Conservation (phyloP, 2,329 filamentous ascomycete species). For the Nigrospora osmanthi region DNA sequence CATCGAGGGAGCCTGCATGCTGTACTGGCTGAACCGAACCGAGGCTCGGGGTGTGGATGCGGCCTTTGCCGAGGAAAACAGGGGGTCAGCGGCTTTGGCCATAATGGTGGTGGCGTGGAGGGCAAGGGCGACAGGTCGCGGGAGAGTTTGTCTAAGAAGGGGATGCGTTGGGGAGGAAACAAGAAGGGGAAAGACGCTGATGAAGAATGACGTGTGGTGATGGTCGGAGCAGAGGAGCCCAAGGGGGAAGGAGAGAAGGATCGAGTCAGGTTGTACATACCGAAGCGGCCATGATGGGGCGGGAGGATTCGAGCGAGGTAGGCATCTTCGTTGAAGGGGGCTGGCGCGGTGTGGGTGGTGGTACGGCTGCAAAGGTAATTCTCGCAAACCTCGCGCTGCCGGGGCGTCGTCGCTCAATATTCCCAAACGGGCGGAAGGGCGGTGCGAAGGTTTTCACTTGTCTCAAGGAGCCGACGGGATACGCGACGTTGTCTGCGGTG, state of each 20-base stretch:
- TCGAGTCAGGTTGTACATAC: conserved; percentile 32
- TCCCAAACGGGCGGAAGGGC: too few relatives aligned
- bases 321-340: conserved; percentile 33
- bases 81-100: background rate
- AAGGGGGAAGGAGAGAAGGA: conserved; percentile 8
- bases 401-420: too few relatives aligned
- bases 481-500: too few relatives aligned
- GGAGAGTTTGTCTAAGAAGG: too few relatives aligned
- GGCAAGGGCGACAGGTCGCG: too few relatives aligned
- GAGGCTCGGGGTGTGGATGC: conserved; percentile 40
- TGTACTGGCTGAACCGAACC: conserved; percentile 52
- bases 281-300: conserved; percentile 56
- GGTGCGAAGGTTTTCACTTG: too few relatives aligned
- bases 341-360: background rate
- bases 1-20: conserved; percentile 48
- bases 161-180: too few relatives aligned
- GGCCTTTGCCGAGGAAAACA: conserved; percentile 4
- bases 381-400: too few relatives aligned
- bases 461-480: too few relatives aligned
- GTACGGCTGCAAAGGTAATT: background rate
- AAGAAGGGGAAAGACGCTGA: too few relatives aligned
- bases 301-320: conserved; percentile 50
- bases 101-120: background rate
- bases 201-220: too few relatives aligned
- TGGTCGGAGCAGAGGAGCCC: conserved; percentile 1